Percentiles rank a stretch among this genome's conserved stretches.
Conservation (phyloP, 2,329 filamentous ascomycete genomes). For the Claviceps citrina region DNA sequence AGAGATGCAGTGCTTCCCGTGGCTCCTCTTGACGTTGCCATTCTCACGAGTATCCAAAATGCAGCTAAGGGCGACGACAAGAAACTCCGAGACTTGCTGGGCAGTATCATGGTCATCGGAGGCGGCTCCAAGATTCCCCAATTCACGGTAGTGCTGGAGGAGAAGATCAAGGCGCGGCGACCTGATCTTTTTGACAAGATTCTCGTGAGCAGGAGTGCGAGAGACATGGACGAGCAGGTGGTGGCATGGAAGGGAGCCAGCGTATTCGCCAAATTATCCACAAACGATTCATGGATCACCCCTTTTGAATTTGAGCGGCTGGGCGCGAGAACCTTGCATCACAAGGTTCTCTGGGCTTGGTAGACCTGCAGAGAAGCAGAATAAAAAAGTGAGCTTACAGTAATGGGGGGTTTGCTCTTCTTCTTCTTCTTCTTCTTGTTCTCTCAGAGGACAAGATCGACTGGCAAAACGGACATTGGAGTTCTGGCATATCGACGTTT, state of each 20-base stretch:
- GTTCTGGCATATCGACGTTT: background rate
- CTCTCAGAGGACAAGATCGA: background rate
- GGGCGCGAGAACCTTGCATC: slow-evolving; percentile 65
- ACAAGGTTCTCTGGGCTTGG: slow-evolving; percentile 58
- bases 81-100: slow-evolving; percentile 78
- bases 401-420: background rate
- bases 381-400: background rate
- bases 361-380: slow-evolving; percentile 14
- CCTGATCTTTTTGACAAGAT: slow-evolving; percentile 46
- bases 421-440: too few relatives aligned
- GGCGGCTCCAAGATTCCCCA: slow-evolving; percentile 69
- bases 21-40: slow-evolving; percentile 74
- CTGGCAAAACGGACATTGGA: slow-evolving; percentile 1
- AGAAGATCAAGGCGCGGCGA: slow-evolving; percentile 53
- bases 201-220: slow-evolving; percentile 54
- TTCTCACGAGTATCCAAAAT: slow-evolving; percentile 76
- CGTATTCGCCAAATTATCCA: slow-evolving; percentile 81
- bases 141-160: slow-evolving; percentile 71
- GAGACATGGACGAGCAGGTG: slow-evolving; percentile 95
- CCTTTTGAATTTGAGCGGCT: slow-evolving; percentile 76
- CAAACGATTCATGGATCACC: slow-evolving; percentile 92
- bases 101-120: slow-evolving; percentile 80
- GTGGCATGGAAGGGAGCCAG: slow-evolving; percentile 95
- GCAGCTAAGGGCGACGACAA: slow-evolving; percentile 81
- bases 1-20: slow-evolving; percentile 70